Base-by-base conservation (phyloP, 306 rosid genomes). In the Cyclanthera cordifolia region DNA sequence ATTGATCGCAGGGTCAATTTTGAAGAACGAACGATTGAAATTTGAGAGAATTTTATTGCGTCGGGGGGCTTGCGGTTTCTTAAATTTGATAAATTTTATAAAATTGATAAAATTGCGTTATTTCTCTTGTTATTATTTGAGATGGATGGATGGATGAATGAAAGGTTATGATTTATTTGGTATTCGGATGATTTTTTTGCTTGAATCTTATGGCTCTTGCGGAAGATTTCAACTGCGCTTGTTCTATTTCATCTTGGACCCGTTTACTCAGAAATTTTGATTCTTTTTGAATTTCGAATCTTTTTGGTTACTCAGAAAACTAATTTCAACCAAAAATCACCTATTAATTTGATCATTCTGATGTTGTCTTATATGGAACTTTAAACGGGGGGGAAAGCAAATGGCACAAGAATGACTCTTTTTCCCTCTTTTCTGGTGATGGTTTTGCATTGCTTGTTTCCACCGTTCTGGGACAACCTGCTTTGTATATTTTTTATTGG, bases 161-260 rank as follows among this genome's bases (percentile, higher is more conserved):
- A 6, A 20, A 19, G 69, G 43, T 13, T 63, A 34, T 34, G 41
- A 34, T 34, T 5, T 34, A 13, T 58, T 4, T 39, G 69, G 41
- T 20, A 2, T 32, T 13, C 0, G n/a, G 16, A 64, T 64, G 32
- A 64, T 43, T 37, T 8, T 8, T 20, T 23, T 41, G 17, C 43
- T 64, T 5, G 2, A 39, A 20, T 39, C 13, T 45, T 65, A 0
- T 20, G 20, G 50, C 51, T 39, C 2, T 12, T 63, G 0, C 30
- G 39, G 32, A 21, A 23, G 43, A 41, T 5, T 63, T 63, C 11
- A 9, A 28, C 25, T 63, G 69, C 19, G 19, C 41, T 41, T n/a
- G 67, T 59, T 59, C 45, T 34, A n/a, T 59, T 59, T n/a, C 19
- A 17, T 59, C 24, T 59, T 59, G 27, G 67, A 32, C 17, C 45